Evolutionary conservation across 139 green algal genomes (phyloP).

Genomic region (Picochlorum sp.): DNA sequence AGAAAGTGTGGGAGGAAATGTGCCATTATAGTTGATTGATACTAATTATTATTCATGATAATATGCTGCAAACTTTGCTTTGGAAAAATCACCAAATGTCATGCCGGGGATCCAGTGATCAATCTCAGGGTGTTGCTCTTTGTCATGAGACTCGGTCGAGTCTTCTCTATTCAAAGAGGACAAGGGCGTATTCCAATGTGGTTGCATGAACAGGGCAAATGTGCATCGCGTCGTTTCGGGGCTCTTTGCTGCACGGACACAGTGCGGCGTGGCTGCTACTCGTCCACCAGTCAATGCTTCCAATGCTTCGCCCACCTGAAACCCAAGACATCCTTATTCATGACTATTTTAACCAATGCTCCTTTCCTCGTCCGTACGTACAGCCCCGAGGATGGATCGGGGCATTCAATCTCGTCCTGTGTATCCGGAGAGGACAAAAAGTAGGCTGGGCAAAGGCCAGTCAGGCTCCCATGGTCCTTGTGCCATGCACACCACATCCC

Average conservation of each 20-base stretch:
- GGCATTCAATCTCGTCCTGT: conserved; percentile 26
- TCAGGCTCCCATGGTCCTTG: conserved; percentile 62
- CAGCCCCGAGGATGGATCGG: conserved; percentile 44
- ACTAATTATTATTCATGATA: conserved; percentile 21
- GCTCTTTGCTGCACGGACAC: conserved; percentile 37
- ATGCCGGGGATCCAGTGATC: conserved; percentile 42
- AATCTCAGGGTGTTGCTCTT: conserved; percentile 20
- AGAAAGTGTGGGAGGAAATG: conserved; percentile 75
- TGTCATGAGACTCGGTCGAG: background rate
- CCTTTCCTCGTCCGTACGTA: conserved; percentile 42
- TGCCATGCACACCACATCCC: conserved; percentile 72
- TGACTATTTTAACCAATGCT: conserved; percentile 34
- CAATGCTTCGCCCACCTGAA: conserved; percentile 63
- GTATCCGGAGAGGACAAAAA: conserved; percentile 30
- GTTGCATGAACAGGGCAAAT: conserved; percentile 82
- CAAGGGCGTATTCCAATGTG: conserved; percentile 37
- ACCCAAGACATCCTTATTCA: conserved; percentile 53
- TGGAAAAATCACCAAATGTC: conserved; percentile 60
- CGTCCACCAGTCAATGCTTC: conserved; percentile 57
- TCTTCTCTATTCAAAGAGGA: background rate
- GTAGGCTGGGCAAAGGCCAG: conserved; percentile 57
- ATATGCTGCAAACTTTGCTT: conserved; percentile 42
- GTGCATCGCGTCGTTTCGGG: conserved; percentile 14
- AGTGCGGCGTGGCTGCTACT: conserved; percentile 66
- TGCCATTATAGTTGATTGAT: conserved; percentile 32